Conservation (phyloP, 208 protist species). For the Leishmania major region DNA sequence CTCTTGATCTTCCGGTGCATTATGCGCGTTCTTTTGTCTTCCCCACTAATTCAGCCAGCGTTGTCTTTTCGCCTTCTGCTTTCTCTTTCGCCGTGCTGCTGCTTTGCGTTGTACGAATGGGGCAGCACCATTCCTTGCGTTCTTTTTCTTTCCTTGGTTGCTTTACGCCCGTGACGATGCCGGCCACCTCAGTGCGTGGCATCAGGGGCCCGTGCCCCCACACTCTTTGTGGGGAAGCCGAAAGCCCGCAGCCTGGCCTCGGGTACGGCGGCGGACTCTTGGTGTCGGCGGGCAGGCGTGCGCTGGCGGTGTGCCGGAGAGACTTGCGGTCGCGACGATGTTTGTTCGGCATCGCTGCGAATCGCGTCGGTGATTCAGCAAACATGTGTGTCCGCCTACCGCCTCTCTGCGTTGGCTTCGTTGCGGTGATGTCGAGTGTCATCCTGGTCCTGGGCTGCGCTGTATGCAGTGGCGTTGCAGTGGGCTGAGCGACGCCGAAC, state of each 20-base stretch:
- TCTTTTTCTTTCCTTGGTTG: neutral
- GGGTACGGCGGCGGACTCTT: neutral
- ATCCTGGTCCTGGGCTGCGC: neutral
- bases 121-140: neutral
- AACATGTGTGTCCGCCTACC: neutral
- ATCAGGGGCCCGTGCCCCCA: neutral
- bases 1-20: neutral
- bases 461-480: neutral
- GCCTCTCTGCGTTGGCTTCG: neutral
- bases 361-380: neutral
- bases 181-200: neutral
- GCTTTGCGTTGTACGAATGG: neutral
- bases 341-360: neutral
- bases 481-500: neutral
- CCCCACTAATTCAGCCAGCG: neutral
- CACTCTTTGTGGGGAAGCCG: neutral
- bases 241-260: neutral
- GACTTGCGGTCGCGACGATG: neutral
- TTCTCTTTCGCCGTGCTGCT: neutral
- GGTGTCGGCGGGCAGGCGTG: neutral
- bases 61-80: neutral
- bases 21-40: neutral
- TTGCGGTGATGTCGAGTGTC: neutral
- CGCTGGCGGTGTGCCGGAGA: neutral
- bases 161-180: neutral